These are phyloP conservation scores for Auricularia cornea DNA, from an alignment of 768 basidiomycete genomes.

Conservation along the genomic window DNA sequence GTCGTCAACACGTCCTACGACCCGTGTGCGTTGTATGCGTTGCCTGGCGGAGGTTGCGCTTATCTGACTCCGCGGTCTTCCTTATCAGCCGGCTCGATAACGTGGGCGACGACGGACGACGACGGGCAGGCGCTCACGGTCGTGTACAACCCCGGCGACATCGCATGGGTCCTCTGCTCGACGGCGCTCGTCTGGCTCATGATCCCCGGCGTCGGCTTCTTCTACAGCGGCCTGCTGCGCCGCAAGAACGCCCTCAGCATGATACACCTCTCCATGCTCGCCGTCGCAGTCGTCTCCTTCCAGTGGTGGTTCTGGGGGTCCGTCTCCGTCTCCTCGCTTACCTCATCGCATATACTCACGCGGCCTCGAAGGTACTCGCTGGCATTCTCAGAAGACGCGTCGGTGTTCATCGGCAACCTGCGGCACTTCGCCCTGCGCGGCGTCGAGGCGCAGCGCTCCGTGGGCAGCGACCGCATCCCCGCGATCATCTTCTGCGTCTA, in stretches of 20 bases:
- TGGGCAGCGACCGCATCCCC: slow-evolving; percentile 64
- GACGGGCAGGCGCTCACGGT: slow-evolving; percentile 12
- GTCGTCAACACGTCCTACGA: no score
- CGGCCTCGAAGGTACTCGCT: slow-evolving; percentile 49
- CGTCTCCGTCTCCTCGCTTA: neutral
- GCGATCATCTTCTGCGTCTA: slow-evolving; percentile 73
- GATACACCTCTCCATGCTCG: slow-evolving; percentile 74
- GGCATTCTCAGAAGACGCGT: slow-evolving; percentile 73
- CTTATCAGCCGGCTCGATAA: slow-evolving; percentile 2
- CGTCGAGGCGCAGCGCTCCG: slow-evolving; percentile 68
- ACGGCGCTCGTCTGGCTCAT: slow-evolving; percentile 66
- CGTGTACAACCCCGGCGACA: slow-evolving; percentile 55
- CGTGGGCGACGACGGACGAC: neutral
- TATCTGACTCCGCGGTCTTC: no score
- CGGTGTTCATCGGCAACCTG: slow-evolving; percentile 77
- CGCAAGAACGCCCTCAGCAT: slow-evolving; percentile 91
- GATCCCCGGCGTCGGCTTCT: slow-evolving; percentile 80
- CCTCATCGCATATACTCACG: neutral
- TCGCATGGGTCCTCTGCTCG: slow-evolving; percentile 60
- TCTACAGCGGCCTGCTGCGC: slow-evolving; percentile 85
- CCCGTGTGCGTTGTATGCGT: no score
- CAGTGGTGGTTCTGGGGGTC: slow-evolving; percentile 96
- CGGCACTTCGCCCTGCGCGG: slow-evolving; percentile 75
- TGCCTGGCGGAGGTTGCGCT: no score
- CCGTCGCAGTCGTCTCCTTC: slow-evolving; percentile 53